Evolutionary conservation across 352 stramenopile genomes (phyloP).

Genomic region (Globisporangium takayamanum): DNA sequence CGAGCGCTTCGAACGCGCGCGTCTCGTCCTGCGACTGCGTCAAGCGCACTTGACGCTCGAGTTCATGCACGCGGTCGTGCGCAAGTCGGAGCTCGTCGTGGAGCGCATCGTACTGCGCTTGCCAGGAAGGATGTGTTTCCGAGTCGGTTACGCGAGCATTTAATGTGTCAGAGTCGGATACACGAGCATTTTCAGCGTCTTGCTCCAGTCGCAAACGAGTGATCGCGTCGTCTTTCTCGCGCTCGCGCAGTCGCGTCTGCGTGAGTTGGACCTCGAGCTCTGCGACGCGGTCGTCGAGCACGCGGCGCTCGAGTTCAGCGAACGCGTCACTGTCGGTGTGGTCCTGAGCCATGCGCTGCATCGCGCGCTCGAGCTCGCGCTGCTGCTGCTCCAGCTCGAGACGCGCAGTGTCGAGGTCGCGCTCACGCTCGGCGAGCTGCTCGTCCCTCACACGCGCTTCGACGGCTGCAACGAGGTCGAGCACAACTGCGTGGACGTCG

Average conservation of each 20-base stretch:
- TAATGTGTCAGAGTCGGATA: background rate
- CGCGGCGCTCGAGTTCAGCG: conserved; percentile 38
- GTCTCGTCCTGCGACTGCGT: conserved; percentile 19
- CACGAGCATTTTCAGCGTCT: conserved; percentile 1
- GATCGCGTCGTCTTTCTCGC: conserved; percentile 40
- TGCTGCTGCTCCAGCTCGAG: conserved; percentile 9
- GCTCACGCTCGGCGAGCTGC: background rate
- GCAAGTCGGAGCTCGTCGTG: conserved; percentile 23
- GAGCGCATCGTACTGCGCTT: conserved; percentile 1
- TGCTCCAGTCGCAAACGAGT: conserved; percentile 22
- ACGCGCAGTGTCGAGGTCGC: conserved; percentile 1
- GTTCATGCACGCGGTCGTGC: conserved; percentile 22
- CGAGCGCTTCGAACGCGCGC: conserved; percentile 13
- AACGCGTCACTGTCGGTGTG: conserved; percentile 30
- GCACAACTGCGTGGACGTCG: conserved; percentile 28
- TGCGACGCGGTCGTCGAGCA: conserved; percentile 42
- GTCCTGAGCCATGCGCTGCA: conserved; percentile 13
- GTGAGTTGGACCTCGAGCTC: conserved; percentile 44
- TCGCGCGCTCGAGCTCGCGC: conserved; percentile 12
- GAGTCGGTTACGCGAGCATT: too few species aligned
- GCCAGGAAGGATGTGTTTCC: too few species aligned
- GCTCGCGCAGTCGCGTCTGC: conserved; percentile 30
- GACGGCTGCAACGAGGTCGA: conserved; percentile 28
- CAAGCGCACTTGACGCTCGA: conserved; percentile 17
- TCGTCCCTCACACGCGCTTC: conserved; percentile 16